Evolutionary conservation across 176 grass and related monocot genomes (phyloP), one percentile per base, ranked within the genome.

Genomic region (Aegilops sharonensis): DNA sequence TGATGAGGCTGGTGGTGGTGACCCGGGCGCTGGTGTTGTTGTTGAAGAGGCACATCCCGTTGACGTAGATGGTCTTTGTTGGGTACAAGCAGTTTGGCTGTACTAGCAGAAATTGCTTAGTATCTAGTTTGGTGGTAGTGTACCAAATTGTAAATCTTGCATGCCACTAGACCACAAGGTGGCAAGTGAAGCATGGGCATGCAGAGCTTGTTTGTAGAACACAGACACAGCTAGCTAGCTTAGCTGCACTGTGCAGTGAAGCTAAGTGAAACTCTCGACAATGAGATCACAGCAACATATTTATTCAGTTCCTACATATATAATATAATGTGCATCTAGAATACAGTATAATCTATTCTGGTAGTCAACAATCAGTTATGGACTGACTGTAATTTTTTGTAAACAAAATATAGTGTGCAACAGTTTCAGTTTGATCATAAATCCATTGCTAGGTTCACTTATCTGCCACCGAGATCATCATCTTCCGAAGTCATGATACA

Each of bases 41-140:
- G 40, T 42, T 42, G 40, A 42, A 42, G 40, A 42, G 40, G 40
- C 9, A 42, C 40, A 42, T 40, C 39, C 39, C 94, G 40, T 86
- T 93, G 52, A 68, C 50, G 57, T 95, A 92, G 75, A 98, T 94
- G 64, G 91, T 91, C 84, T 92, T 86, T 0, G 96, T 95, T 0
- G 96, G 93, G 84, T 98, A 98, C 27, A 95, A 88, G 2, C 96
- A 78, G 84, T 80, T 80, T 29, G 39, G 78, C 29, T 80, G 60
- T 30, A 18, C 72, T 18, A 29, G 17, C 3, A 47, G 11, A 25
- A 17, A 43, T 23, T 75, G 27, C 47, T 75, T 45, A 74, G 3
- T 70, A 57, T 60, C 20, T 18, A 48, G 54, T 47, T 72, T 23
- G 48, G 76, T 29, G 48, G 76, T 20, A 40, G 13, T 68, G 45